A percentile compares a stretch with the other conserved stretches of the same genome.
These are phyloP conservation scores for Annulohypoxylon stygium DNA, from an alignment of 495 filamentous ascomycete species.

Conservation along the genomic window DNA sequence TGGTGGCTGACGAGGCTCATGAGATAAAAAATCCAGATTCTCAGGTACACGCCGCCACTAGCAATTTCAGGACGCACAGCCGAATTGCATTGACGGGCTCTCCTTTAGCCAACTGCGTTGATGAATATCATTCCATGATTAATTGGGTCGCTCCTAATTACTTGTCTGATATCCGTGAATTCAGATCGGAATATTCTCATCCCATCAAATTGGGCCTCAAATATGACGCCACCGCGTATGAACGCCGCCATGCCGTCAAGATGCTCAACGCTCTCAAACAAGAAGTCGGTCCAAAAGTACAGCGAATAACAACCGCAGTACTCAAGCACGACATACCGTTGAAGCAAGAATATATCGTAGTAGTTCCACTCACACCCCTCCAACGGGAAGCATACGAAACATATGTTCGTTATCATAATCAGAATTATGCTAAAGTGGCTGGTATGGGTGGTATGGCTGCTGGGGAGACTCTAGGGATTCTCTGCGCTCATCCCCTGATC, in stretches of 20 bases:
- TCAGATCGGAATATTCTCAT: constrained; percentile 73
- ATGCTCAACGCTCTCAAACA: constrained; percentile 77
- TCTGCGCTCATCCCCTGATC: constrained; percentile 81
- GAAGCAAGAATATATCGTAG: constrained; percentile 87
- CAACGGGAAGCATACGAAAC: constrained; percentile 74
- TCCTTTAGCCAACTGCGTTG: constrained; percentile 83
- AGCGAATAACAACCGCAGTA: constrained; percentile 76
- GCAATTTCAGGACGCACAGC: constrained; percentile 72
- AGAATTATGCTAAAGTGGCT: not conserved
- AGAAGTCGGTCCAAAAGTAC: constrained; percentile 81
- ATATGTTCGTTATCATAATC: constrained; percentile 62
- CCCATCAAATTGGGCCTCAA: constrained; percentile 81
- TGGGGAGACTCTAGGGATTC: constrained; percentile 65
- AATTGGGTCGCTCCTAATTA: constrained; percentile 88
- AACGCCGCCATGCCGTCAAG: constrained; percentile 71
- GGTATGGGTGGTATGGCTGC: constrained; percentile 57
- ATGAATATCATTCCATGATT: constrained; percentile 87
- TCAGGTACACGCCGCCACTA: constrained; percentile 64
- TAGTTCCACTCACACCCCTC: constrained; percentile 73
- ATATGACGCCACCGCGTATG: constrained; percentile 66
- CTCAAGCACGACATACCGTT: constrained; percentile 72
- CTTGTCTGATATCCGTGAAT: constrained; percentile 74
- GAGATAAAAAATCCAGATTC: constrained; percentile 73
- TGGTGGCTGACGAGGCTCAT: constrained; percentile 93
- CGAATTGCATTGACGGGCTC: constrained; percentile 92